phyloP scores from a whole-genome alignment of 2,329 filamentous ascomycete genomes.

The Capronia americana region DNA sequence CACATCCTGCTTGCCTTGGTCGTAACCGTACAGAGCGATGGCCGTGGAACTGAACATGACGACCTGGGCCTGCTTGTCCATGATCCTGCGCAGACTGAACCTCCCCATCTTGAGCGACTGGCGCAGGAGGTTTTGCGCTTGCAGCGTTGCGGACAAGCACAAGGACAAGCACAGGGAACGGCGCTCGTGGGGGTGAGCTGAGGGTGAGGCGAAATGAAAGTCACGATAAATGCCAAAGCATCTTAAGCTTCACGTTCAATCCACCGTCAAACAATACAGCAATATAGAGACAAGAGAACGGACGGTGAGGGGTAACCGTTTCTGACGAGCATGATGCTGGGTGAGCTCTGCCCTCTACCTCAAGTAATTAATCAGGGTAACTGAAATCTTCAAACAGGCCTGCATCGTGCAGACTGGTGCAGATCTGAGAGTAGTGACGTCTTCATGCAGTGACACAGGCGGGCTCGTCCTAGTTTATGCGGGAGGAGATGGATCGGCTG shows the following conservation, averaged over 20 bases:
- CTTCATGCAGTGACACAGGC: slow-evolving; percentile 4
- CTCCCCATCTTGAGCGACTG: slow-evolving; percentile 21
- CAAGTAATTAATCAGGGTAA: not conserved
- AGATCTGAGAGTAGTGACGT: slow-evolving; percentile 2
- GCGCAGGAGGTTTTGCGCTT: not conserved
- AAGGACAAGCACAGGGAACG: not conserved
- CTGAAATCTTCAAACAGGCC: not conserved
- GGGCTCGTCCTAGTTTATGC: too few species aligned
- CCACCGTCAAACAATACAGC: not conserved
- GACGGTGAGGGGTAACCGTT: not conserved
- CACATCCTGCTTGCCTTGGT: slow-evolving; percentile 41
- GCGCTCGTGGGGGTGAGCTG: not conserved
- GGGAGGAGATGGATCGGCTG: not conserved
- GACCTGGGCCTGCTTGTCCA: slow-evolving; percentile 54
- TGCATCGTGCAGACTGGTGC: not conserved
- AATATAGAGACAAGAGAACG: not conserved
- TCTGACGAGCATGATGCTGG: not conserved
- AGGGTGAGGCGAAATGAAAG: not conserved
- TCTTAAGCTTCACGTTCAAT: not conserved
- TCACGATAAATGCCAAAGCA: not conserved
- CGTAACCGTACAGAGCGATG: slow-evolving; percentile 62
- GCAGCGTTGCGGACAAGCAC: not conserved
- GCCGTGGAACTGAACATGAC: slow-evolving; percentile 61
- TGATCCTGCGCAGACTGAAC: slow-evolving; percentile 27
- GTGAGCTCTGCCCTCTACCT: not conserved